Conservation (phyloP, 1,284 basidiomycete species). For the Cryptococcus neoformans region DNA sequence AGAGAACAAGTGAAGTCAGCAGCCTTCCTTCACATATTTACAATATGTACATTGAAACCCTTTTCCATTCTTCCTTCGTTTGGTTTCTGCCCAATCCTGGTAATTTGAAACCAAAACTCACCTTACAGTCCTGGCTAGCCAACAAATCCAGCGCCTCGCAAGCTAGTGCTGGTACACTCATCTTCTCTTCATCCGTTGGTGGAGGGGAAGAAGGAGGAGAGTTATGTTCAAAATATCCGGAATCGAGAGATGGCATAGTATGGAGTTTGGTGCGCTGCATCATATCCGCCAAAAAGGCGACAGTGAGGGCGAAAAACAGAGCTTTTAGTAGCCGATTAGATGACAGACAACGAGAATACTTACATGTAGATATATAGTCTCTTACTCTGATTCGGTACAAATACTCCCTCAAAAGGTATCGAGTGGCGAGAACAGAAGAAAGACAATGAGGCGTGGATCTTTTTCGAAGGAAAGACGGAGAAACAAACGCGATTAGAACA, state of each 20-base stretch:
- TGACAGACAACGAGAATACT: too few species aligned
- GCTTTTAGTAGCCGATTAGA: too few species aligned
- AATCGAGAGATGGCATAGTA: slow-evolving; percentile 6
- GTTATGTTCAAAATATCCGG: slow-evolving; percentile 3
- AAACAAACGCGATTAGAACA: too few species aligned
- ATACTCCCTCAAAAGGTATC: too few species aligned
- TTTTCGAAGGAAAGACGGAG: too few species aligned
- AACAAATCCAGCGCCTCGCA: slow-evolving; percentile 4
- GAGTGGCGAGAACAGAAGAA: too few species aligned
- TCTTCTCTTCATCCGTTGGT: slow-evolving; percentile 10
- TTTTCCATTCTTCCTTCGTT: background rate
- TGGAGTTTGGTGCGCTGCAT: background rate
- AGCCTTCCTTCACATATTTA: background rate
- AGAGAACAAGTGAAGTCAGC: background rate
- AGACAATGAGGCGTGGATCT: background rate
- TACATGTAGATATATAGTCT: too few species aligned
- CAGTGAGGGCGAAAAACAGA: too few species aligned
- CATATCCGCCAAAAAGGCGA: too few species aligned
- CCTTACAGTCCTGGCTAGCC: slow-evolving; percentile 6
- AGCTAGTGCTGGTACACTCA: slow-evolving; percentile 7
- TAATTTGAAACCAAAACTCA: slow-evolving; percentile 1
- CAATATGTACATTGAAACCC: background rate
- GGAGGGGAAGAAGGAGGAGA: slow-evolving; percentile 10
- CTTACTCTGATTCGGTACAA: too few species aligned
- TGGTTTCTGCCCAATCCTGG: background rate